Conservation (phyloP, 768 basidiomycete species). For the Termitomyces sp. region DNA sequence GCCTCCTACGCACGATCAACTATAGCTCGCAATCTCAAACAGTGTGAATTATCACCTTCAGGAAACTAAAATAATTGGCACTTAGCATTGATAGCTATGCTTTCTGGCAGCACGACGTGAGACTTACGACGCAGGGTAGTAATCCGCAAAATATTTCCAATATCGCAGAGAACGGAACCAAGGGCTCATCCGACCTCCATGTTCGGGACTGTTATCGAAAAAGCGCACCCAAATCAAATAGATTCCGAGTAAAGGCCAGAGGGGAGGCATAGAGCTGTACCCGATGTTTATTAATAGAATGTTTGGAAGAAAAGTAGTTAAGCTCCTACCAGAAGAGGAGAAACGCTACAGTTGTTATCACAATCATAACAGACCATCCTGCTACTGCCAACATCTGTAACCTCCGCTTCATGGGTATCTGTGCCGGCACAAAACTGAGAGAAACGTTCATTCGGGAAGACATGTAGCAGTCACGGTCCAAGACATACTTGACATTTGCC, state of each 20-base stretch:
- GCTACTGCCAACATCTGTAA: constrained; percentile 90
- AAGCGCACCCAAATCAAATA: constrained; percentile 78
- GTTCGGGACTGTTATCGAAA: constrained; percentile 73
- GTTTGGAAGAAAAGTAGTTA: neutral
- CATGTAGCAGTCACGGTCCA: neutral
- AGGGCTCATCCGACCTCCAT: constrained; percentile 62
- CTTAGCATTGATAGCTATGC: constrained; percentile 8
- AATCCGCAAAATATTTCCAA: constrained; percentile 91
- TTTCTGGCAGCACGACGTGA: constrained; percentile 18
- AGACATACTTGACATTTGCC: constrained; percentile 68
- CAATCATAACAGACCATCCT: constrained; percentile 79
- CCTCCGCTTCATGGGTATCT: constrained; percentile 80
- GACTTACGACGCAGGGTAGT: constrained; percentile 86
- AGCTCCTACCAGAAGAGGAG: constrained; percentile 73
- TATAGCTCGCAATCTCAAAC: constrained; percentile 3
- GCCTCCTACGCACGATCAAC: constrained; percentile 55
- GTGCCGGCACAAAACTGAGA: constrained; percentile 75
- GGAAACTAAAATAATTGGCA: constrained; percentile 28
- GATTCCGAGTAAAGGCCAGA: constrained; percentile 79
- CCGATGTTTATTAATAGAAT: neutral
- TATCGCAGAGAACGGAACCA: constrained; percentile 69
- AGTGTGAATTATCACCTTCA: constrained; percentile 36
- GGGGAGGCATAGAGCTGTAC: constrained; percentile 74
- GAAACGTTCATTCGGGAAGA: neutral
- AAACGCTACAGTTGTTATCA: constrained; percentile 61